A percentile compares a stretch with the other conserved stretches of the same genome.
These are phyloP conservation scores for Xylariaceae sp. DNA, from an alignment of 2,329 filamentous ascomycete genomes.

Conservation along the genomic window DNA sequence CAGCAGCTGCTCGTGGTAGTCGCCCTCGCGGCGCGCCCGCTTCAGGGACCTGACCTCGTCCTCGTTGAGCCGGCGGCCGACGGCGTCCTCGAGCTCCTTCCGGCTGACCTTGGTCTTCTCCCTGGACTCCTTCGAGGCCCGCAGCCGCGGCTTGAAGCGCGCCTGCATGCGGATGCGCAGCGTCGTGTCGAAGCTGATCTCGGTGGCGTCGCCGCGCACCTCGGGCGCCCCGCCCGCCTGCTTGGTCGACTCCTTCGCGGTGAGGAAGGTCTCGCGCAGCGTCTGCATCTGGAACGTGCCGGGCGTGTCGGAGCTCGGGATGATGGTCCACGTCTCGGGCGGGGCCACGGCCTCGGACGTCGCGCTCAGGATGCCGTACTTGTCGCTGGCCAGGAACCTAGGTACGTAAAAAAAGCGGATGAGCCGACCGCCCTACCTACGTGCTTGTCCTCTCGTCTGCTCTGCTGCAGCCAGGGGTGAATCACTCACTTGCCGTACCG, in stretches of 20 bases:
- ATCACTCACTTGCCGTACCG: slow-evolving; percentile 68
- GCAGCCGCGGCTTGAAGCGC: slow-evolving; percentile 78
- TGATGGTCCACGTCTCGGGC: slow-evolving; percentile 72
- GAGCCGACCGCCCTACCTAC: slow-evolving; percentile 2
- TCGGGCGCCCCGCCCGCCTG: slow-evolving; percentile 48
- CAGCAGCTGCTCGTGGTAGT: slow-evolving; percentile 81
- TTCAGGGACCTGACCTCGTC: slow-evolving; percentile 81
- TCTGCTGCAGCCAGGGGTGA: not conserved
- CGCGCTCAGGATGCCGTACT: slow-evolving; percentile 69
- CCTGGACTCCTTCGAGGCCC: slow-evolving; percentile 74
- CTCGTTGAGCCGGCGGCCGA: slow-evolving; percentile 69
- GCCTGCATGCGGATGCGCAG: slow-evolving; percentile 89
- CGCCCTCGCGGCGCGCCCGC: slow-evolving; percentile 73
- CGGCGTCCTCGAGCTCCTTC: slow-evolving; percentile 75
- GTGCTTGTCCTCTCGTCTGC: not conserved
- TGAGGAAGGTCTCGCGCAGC: slow-evolving; percentile 61
- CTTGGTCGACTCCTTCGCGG: slow-evolving; percentile 48
- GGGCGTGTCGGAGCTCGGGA: slow-evolving; percentile 55
- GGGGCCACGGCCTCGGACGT: slow-evolving; percentile 73
- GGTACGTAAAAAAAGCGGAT: slow-evolving; percentile 47
- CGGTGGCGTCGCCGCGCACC: slow-evolving; percentile 67
- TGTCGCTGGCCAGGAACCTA: slow-evolving; percentile 81
- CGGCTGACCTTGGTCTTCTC: slow-evolving; percentile 78
- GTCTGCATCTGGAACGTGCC: slow-evolving; percentile 72
- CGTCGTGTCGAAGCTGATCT: slow-evolving; percentile 60